A percentile compares a stretch with the other conserved stretches of the same genome.
phyloP scores from a whole-genome alignment of 768 basidiomycete species.

The Lepiota venenata region DNA sequence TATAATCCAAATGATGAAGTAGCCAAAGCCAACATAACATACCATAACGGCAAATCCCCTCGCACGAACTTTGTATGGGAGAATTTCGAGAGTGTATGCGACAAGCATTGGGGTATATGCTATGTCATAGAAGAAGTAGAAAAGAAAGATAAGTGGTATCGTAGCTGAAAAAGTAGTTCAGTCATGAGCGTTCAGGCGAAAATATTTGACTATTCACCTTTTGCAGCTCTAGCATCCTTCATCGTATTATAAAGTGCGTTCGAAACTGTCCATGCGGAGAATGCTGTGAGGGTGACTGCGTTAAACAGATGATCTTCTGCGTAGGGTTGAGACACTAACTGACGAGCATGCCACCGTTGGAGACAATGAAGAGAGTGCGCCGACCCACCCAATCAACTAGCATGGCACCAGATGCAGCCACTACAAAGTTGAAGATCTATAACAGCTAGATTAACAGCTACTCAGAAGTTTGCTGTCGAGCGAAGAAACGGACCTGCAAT shows the following conservation, averaged over 20 bases:
- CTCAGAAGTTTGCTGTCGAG: not conserved
- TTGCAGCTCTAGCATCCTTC: constrained; percentile 37
- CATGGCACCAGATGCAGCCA: constrained; percentile 57
- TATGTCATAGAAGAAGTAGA: constrained; percentile 55
- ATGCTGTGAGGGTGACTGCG: constrained; percentile 31
- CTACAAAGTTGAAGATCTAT: constrained; percentile 59
- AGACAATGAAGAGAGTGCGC: constrained; percentile 62
- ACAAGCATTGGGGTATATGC: constrained; percentile 75
- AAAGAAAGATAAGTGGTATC: constrained; percentile 64
- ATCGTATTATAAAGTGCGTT: constrained; percentile 41
- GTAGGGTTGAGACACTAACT: constrained; percentile 24
- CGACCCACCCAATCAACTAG: constrained; percentile 68
- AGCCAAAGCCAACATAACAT: constrained; percentile 12
- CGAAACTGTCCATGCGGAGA: constrained; percentile 54
- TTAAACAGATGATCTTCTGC: constrained; percentile 14
- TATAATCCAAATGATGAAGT: not conserved
- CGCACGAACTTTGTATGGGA: constrained; percentile 77
- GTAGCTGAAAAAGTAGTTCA: constrained; percentile 35
- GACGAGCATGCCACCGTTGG: constrained; percentile 53
- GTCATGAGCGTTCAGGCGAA: not conserved
- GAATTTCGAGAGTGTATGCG: constrained; percentile 67
- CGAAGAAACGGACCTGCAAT: constrained; percentile 40
- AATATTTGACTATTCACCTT: constrained; percentile 23
- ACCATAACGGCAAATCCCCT: constrained; percentile 80
- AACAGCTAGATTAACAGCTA: constrained; percentile 1